Base-by-base conservation (phyloP, 306 rosid genomes). In the Quercus cerris region DNA sequence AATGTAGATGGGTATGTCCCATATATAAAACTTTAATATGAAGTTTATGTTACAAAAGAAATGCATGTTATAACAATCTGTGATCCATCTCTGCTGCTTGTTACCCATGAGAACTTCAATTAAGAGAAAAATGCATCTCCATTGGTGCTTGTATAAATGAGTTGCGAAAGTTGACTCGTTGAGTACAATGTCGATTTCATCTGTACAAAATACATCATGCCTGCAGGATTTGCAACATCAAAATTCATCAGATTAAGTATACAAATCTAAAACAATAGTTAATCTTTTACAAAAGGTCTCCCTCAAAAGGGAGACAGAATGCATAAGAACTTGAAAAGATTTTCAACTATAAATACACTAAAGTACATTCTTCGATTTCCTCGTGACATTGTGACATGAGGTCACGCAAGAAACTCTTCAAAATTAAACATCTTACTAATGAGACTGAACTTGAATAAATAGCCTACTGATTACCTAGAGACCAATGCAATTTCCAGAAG, bases 191-290 rank as follows among this genome's bases (percentile, higher is more conserved):
- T 59, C 54, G 20, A 33, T 70, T 63, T 46, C 59, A 63, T 55
- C 77, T 81, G 80, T 81, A 70, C 83, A 81, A 54, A 46, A 75
- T 70, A 38, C 54, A 30, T 33, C 19, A 46, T 30, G 56, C 35
- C 70, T 81, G 83, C 83, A 75, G 62, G 67, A 67, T 28, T 20
- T 17, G 63, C 75, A 69, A 70, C 13, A 52, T n/a, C 68, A 66
- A 52, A 49, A 35, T 5, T 23, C 25, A 27, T 63, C 41, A 61
- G 4, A 5, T 38, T 56, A 74, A 4, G 14, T 11, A 13, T 5
- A 15, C 9, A 64, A 28, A 15, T 28, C 41, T 28, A 63, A 64
- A 64, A 30, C 5, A 64, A 64, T 17, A 5, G 35, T 18, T 17
- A 14, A 18, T 67, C 44, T 31, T 64, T 30, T 23, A 25, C 18